These are phyloP conservation scores for Metarhizium rileyi DNA, from an alignment of 2,329 filamentous ascomycete genomes.

Conservation along the genomic window DNA sequence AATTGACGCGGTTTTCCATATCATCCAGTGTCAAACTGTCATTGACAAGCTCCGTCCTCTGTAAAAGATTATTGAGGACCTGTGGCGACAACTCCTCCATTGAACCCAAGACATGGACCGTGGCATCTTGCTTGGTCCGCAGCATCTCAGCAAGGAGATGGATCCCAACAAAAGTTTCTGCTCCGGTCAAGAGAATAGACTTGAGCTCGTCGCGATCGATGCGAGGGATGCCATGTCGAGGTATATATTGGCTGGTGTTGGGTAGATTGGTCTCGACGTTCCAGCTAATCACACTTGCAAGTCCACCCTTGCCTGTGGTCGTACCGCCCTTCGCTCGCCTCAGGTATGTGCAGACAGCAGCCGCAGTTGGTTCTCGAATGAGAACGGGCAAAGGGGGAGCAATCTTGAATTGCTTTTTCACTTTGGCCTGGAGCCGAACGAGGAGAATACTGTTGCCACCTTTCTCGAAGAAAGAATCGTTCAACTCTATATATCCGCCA, in stretches of 20 bases:
- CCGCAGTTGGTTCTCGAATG: conserved; percentile 15
- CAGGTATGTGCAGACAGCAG: conserved; percentile 13
- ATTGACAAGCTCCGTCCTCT: conserved; percentile 7
- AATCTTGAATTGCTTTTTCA: conserved; percentile 17
- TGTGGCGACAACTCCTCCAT: conserved; percentile 8
- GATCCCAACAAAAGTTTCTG: conserved; percentile 13
- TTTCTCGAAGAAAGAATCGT: conserved; percentile 16
- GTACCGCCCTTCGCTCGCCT: conserved; percentile 11
- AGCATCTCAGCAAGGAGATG: conserved; percentile 14
- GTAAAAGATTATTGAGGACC: conserved; percentile 6
- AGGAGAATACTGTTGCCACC: conserved; percentile 18
- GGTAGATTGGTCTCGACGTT: conserved; percentile 15
- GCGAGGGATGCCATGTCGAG: conserved; percentile 10
- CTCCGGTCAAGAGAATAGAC: conserved; percentile 12
- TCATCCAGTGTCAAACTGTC: conserved; percentile 7
- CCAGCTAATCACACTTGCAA: conserved; percentile 14
- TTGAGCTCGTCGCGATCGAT: not conserved
- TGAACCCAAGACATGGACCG: conserved; percentile 12
- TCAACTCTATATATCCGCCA: conserved; percentile 8
- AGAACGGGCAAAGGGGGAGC: conserved; percentile 14
- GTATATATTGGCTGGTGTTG: conserved; percentile 15
- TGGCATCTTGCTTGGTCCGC: conserved; percentile 7
- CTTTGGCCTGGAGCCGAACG: conserved; percentile 15
- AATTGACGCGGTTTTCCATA: conserved; percentile 8
- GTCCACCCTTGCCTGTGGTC: conserved; percentile 9